Evolutionary conservation across 257 asterid species (phyloP), one percentile per base, ranked within the genome.

Genomic region (Orobanche coerulescens): DNA sequence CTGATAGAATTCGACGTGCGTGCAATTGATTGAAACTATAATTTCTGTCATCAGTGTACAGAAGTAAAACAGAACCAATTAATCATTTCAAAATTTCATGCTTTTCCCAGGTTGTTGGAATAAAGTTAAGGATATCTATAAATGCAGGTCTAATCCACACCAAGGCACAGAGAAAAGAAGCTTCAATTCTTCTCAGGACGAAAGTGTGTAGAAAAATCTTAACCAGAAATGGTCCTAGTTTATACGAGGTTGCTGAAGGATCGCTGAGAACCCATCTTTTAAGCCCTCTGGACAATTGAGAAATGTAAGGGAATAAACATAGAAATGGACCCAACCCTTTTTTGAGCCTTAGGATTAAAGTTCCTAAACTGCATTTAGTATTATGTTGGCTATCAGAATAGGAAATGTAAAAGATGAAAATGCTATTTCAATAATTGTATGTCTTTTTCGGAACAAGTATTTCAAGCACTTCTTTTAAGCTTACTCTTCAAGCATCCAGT

Each of bases 401-500:
- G 10, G 8, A 49, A 47, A 14, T 42, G 34, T 6, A 42, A 53
- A 25, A 30, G 24, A 10, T 59, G 46, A 64, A 58, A 18, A 51
- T 52, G 56, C 55, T 33, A 24, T 15, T 56, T 44, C 23, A 10
- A 19, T 30, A 49, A 11, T 46, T 42, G 12, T 14, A n/a, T 58
- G 36, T 5, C 7, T 26, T 62, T 48, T 56, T 22, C 54, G 1
- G 49, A 54, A 54, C 39, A 25, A 20, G 36, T 1, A 15, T 26
- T 9, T 15, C 16, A 36, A 62, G 65, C 11, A 65, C 25, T 43
- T 56, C 11, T 50, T 18, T 23, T 52, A 51, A 69, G 78, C 96
- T 73, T 77, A 90, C 96, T 87, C 96, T 79, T 85, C 97, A 62
- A 90, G 97, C 96, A 90, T 76, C 97, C 97, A 90, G 68, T 87